Evolutionary conservation across 192 early-diverging fungal species (phyloP), one percentile per base, ranked within the genome.

Genomic region (Diversispora eburnea): DNA sequence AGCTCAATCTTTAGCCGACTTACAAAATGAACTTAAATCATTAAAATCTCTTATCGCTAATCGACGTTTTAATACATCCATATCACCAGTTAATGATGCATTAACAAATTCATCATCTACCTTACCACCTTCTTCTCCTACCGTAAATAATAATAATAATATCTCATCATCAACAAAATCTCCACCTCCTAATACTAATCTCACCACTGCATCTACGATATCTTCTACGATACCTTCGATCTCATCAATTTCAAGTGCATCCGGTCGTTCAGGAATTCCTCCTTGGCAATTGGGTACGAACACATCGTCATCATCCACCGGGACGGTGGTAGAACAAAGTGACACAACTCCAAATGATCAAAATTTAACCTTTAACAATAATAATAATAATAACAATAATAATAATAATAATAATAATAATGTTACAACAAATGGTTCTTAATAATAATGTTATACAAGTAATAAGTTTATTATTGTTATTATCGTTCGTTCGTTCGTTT

Each of bases 21-120:
- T 99, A 22, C 97, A 99, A 81, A 85, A 85, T 22, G 97, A 99
- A 78, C 88, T 99, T 78, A 96, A 95, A 77, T 94, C 92, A 20
- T 84, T 99, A 47, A 94, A 97, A 74, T 94, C 89, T 70, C 84
- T 99, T 72, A 79, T 99, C 59, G 76, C 96, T 41, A 98, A 90
- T 78, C 89, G 95, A 49, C 85, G 90, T 9, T 46, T 75, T 15
- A 55, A 73, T 5, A 17, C 64, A 6, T 49, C 41, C 7, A 51
- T 67, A 25, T n/a, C 69, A 8, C 55, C 77, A 41, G 59, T 49
- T 43, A 59, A 56, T 8, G 46, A 57, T 17, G 76, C 39, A 74
- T 61, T 77, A 67, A 3, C 51, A 73, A 17, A 10, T 3, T 63
- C 60, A 41, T 59, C 58, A 25, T 59, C 59, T 61, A 33, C 2